Evolutionary conservation across 305 asterid genomes (phyloP).

Genomic region (Solanum hybrid): DNA sequence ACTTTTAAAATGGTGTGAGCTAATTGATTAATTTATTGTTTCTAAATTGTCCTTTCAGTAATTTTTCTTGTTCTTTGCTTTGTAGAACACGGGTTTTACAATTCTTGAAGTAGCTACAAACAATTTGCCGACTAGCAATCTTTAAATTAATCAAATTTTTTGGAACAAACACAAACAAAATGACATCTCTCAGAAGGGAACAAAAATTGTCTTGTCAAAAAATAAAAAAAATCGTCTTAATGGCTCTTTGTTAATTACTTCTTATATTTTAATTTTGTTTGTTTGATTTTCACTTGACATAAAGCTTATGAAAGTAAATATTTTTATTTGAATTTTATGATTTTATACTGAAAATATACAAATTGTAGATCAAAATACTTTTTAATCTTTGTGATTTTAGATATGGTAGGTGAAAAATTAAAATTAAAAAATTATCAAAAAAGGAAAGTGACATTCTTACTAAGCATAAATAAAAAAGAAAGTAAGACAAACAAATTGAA

Average conservation of each 20-base stretch:
- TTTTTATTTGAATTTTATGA: no score
- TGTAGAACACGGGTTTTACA: background rate
- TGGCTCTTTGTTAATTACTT: background rate
- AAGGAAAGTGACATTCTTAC: background rate
- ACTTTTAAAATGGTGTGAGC: background rate
- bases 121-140: background rate
- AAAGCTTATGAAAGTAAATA: background rate
- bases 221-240: background rate
- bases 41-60: background rate
- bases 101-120: background rate
- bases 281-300: background rate
- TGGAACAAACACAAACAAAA: background rate
- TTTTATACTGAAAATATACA: background rate
- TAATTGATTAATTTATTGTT: background rate
- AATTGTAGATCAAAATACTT: background rate
- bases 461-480: no score
- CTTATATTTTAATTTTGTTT: background rate
- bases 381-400: background rate
- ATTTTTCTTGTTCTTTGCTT: background rate
- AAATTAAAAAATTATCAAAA: background rate
- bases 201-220: background rate
- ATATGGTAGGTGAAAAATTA: background rate
- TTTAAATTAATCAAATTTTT: background rate
- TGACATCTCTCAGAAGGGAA: background rate
- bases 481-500: background rate